Base-by-base conservation (phyloP, 495 filamentous ascomycete species). In the Trichoderma reesei region DNA sequence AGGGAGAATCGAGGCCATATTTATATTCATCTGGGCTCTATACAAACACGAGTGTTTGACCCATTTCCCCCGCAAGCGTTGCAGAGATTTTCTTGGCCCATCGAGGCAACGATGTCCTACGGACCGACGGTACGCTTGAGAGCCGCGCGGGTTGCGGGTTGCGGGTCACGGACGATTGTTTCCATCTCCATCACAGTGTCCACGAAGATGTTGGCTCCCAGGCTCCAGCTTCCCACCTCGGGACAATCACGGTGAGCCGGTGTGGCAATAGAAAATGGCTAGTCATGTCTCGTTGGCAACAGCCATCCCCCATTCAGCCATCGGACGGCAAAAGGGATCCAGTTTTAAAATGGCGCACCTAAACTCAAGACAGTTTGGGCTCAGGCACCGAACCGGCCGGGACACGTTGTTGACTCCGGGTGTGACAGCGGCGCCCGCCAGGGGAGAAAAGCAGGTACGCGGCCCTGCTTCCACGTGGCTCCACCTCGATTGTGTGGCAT, bases 101-200 rank as follows among this genome's bases (percentile, higher is more conserved):
- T 56, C 51, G 51, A 34, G 14, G 13, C 11, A 26, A 31, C 20
- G 26, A 33, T 56, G 11, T 26, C 20, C 3, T 56, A 56, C 51
- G 51, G 51, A 18, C 51, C 51, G 51, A 56, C 51, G 51, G 51
- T 33, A 56, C 51, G 51, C 51, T 13, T 11, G 31, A 56, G 26
- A 10, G 26, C 51, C 51, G 51, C 51, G 18, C 51, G 51, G 51
- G 51, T 56, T 56, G 18, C 51, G 51, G 51, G 51, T 56, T 56
- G 51, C 51, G 51, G 51, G 51, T 34, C 51, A 33, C 33, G 14
- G 9, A 33, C 26, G 51, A 8, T 31, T 31, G 51, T 31, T 33
- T 56, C 31, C 31, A 56, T 56, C 51, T 56, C 26, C 51, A 56
- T 31, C 51, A 56, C 51, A 56, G 51, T 56, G 51, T 34, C 51